phyloP scores from a whole-genome alignment of 2,329 filamentous ascomycete genomes.

The Microascus cirrosus region DNA sequence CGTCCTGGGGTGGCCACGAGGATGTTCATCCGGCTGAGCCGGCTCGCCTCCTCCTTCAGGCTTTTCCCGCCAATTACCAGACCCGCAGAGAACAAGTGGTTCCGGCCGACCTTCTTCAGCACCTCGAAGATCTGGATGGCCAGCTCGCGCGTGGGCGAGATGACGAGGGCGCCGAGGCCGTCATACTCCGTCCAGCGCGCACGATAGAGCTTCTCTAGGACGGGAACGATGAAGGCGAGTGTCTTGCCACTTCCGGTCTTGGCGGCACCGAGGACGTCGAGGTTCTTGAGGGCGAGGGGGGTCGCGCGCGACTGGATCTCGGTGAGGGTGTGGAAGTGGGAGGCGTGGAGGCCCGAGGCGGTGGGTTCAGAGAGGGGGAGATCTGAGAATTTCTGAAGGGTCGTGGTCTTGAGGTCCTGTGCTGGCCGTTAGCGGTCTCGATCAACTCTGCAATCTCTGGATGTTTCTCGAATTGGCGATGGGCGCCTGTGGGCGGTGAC shows the following conservation, averaged over 20 bases:
- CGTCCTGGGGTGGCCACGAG: constrained; percentile 89
- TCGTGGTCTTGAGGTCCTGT: constrained; percentile 48
- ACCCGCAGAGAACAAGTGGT: constrained; percentile 85
- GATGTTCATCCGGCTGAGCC: constrained; percentile 88
- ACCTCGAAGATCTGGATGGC: constrained; percentile 97
- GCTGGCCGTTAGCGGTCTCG: background rate
- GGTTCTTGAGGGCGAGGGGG: constrained; percentile 71
- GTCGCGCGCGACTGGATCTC: constrained; percentile 89
- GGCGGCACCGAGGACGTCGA: constrained; percentile 84
- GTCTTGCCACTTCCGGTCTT: constrained; percentile 96
- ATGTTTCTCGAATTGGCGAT: background rate
- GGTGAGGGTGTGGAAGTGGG: constrained; percentile 82
- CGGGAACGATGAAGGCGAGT: constrained; percentile 80
- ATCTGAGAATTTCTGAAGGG: constrained; percentile 63
- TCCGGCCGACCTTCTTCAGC: constrained; percentile 74
- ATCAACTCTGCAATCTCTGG: background rate
- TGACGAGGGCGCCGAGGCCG: constrained; percentile 82
- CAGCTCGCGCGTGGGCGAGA: constrained; percentile 88
- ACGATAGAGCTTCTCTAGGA: constrained; percentile 86
- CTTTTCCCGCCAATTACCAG: constrained; percentile 90
- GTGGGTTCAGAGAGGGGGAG: constrained; percentile 81
- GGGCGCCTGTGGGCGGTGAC: constrained; percentile 8
- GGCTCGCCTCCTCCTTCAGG: constrained; percentile 74
- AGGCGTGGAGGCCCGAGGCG: constrained; percentile 64
- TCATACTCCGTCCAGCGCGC: constrained; percentile 84